Conservation (phyloP, 2,329 filamentous ascomycete species). For the Xylaria sp. region DNA sequence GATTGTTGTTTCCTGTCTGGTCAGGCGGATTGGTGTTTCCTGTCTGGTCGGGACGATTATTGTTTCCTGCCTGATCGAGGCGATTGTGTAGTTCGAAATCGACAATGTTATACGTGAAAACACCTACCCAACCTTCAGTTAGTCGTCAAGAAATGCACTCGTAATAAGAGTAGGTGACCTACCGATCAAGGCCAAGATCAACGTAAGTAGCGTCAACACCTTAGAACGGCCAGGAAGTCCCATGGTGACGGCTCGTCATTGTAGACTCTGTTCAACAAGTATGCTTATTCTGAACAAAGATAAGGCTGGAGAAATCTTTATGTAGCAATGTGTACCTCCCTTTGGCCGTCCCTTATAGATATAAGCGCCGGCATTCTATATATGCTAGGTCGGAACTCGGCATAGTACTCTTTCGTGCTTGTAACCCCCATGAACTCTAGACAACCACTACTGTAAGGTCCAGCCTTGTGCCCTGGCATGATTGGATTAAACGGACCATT, state of each 20-base stretch:
- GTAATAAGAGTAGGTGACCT: not conserved
- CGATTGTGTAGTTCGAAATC: constrained; percentile 37
- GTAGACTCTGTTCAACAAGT: not conserved
- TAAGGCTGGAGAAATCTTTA: constrained; percentile 13
- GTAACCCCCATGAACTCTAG: not conserved
- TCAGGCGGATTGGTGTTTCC: constrained; percentile 24
- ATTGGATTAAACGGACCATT: constrained; percentile 10
- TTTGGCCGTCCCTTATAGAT: not conserved
- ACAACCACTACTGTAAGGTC: not conserved
- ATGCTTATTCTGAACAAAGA: not conserved
- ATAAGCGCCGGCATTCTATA: not conserved
- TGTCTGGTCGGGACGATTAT: constrained; percentile 12
- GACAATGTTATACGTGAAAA: constrained; percentile 37
- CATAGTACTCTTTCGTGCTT: not conserved
- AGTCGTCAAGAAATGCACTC: constrained; percentile 5
- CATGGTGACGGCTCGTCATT: constrained; percentile 16
- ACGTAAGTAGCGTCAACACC: constrained; percentile 9
- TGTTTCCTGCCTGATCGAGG: constrained; percentile 6
- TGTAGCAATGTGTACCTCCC: not conserved
- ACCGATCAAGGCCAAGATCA: constrained; percentile 28
- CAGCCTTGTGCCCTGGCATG: not conserved
- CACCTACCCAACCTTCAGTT: constrained; percentile 23
- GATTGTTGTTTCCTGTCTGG: not conserved
- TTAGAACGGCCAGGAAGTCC: constrained; percentile 2
- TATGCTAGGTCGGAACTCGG: constrained; percentile 13